Percentiles rank a stretch among this genome's conserved stretches.
Evolutionary conservation across 371 early-diverging fungal genomes (phyloP).

Genomic region (Nematocida sp.): DNA sequence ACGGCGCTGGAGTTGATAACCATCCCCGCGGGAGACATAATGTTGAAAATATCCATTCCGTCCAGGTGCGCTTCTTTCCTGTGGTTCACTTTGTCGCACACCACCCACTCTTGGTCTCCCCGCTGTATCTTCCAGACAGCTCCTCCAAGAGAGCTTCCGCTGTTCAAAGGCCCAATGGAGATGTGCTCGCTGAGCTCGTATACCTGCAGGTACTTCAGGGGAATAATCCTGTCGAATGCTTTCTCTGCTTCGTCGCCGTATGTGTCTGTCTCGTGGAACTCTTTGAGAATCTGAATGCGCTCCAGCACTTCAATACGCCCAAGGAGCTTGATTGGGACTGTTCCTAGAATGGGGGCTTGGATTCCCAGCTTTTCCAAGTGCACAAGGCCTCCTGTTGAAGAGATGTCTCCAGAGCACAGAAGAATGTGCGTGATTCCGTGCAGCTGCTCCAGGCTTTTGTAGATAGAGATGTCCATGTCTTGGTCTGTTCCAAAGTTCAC

Average conservation of each 20-base stretch:
- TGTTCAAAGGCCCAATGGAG: conserved; percentile 77
- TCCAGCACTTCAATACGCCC: conserved; percentile 72
- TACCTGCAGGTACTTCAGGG: conserved; percentile 82
- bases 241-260: conserved; percentile 71
- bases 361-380: conserved; percentile 74
- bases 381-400: conserved; percentile 79
- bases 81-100: conserved; percentile 89
- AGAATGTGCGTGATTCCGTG: conserved; percentile 76
- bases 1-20: conserved; percentile 73
- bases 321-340: conserved; percentile 82
- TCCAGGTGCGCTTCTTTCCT: conserved; percentile 71
- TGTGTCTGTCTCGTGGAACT: conserved; percentile 68
- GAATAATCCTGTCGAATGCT: conserved; percentile 74
- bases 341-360: conserved; percentile 78
- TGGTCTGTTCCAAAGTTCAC: conserved; percentile 62
- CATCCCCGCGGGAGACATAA: conserved; percentile 74
- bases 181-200: conserved; percentile 75
- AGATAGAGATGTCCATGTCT: conserved; percentile 46
- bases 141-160: conserved; percentile 91
- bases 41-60: conserved; percentile 70
- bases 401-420: conserved; percentile 76
- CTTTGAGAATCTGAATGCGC: conserved; percentile 71
- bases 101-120: conserved; percentile 80
- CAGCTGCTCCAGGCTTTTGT: conserved; percentile 29
- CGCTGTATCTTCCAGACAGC: conserved; percentile 88